Evolutionary conservation across 805 yeast species (phyloP).

Genomic region (Candida tibetensis): DNA sequence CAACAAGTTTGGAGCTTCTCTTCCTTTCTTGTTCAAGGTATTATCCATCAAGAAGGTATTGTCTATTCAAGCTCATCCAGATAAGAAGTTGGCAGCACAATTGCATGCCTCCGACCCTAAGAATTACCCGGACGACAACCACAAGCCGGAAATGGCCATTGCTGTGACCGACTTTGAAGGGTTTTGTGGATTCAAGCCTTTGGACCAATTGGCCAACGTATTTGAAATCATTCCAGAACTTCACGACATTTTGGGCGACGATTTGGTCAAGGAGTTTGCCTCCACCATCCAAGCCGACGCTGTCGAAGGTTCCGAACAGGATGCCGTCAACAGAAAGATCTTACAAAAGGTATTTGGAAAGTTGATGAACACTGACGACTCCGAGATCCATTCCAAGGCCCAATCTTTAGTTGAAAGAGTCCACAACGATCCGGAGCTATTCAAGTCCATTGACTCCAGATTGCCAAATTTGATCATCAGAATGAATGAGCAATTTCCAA

Average conservation of each 20-base stretch:
- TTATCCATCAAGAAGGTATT: slow-evolving; percentile 89
- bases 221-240: slow-evolving; percentile 78
- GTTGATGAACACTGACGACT: slow-evolving; percentile 80
- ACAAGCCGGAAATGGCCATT: slow-evolving; percentile 99
- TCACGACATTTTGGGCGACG: slow-evolving; percentile 62
- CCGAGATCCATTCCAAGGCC: slow-evolving; percentile 54
- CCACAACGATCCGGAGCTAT: slow-evolving; percentile 52
- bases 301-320: slow-evolving; percentile 50
- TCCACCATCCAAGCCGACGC: slow-evolving; percentile 46
- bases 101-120: slow-evolving; percentile 82
- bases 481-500: slow-evolving; percentile 84
- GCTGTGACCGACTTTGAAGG: slow-evolving; percentile 97
- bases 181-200: slow-evolving; percentile 96
- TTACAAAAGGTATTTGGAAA: slow-evolving; percentile 74
- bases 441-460: slow-evolving; percentile 44
- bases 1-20: slow-evolving; percentile 67
- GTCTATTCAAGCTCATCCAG: slow-evolving; percentile 97
- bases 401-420: slow-evolving; percentile 67
- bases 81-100: slow-evolving; percentile 74
- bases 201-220: slow-evolving; percentile 67
- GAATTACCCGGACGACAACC: slow-evolving; percentile 96
- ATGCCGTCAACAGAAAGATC: slow-evolving; percentile 55
- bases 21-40: slow-evolving; percentile 93
- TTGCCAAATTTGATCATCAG: slow-evolving; percentile 74
- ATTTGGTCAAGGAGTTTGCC: slow-evolving; percentile 52